A percentile compares a stretch with the other conserved stretches of the same genome.
phyloP scores from a whole-genome alignment of 2,329 filamentous ascomycete genomes.

The Thielaviopsis ethacetica region DNA sequence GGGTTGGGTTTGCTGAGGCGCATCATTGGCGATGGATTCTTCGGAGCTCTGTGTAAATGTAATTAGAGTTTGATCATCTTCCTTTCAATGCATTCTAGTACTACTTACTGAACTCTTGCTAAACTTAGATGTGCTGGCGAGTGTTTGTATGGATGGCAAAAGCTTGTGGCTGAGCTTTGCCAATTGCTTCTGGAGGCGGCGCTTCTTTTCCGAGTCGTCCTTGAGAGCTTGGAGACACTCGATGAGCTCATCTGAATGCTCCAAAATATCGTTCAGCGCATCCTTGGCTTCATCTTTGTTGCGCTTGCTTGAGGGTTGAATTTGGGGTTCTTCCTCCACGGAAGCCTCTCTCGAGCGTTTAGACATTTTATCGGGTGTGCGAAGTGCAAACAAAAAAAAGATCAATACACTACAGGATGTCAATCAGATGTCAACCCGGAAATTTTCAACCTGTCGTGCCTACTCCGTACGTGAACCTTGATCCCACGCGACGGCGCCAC shows the following conservation, averaged over 20 bases:
- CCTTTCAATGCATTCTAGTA: neutral
- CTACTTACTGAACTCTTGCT: constrained; percentile 3
- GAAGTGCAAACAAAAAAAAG: neutral
- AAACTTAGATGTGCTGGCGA: constrained; percentile 10
- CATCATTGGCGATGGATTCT: neutral
- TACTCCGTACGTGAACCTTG: no score
- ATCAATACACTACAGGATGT: neutral
- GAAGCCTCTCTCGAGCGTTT: constrained; percentile 11
- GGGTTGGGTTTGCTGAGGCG: neutral
- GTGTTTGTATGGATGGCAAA: constrained; percentile 17
- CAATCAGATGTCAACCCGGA: neutral
- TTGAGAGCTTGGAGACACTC: constrained; percentile 22
- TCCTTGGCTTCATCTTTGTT: neutral
- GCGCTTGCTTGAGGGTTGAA: neutral
- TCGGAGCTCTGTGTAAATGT: neutral
- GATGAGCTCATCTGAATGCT: constrained; percentile 24
- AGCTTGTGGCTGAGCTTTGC: constrained; percentile 15
- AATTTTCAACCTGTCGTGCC: no score
- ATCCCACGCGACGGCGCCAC: constrained; percentile 11
- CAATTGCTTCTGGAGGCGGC: constrained; percentile 12
- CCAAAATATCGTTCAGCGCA: constrained; percentile 17
- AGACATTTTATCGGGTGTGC: constrained; percentile 5
- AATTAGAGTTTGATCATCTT: neutral
- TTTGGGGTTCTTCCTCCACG: neutral
- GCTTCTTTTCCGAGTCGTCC: constrained; percentile 15